Evolutionary conservation across 305 asterid species (phyloP), one percentile per base, ranked within the genome.

Genomic region (Fraxinus greggii): DNA sequence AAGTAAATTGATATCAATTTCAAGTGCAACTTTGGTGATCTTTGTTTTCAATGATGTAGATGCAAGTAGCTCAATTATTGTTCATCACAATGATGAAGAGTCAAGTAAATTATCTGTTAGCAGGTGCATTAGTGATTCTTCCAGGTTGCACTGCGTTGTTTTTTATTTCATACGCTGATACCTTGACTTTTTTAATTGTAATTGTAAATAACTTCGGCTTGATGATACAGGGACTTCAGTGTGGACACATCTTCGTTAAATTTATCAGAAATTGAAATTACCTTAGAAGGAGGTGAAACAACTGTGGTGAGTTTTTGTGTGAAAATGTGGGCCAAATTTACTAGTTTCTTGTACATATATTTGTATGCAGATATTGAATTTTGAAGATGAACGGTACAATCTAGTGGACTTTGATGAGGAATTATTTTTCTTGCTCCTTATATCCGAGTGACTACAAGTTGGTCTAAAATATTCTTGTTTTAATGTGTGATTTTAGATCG

Each of bases 181-280:
- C 78, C 63, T 83, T 76, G 72, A 42, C 36, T 42, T 80, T 76
- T 76, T 67, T 75, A 73, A 78, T 38, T 77, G 79, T 83, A 70
- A 31, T 77, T 36, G 78, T 81, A 84, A 76, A 86, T 65, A 74
- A 63, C 36, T 61, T 85, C 67, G 56, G 69, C 79, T 84, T 42
- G 33, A 84, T 73, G 74, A 83, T 83, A 81, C 93, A 94, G 99
- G 91, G 91, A 93, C 72, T 79, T 84, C 81, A 84, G 86, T 82
- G 81, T 87, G 69, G 97, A 87, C 76, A 81, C 90, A 82, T 83
- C 97, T 84, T 86, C 88, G 29, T 93, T 90, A 86, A 78, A 89
- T 79, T 83, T 89, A 85, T 92, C 97, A 29, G 99, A 94, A 91
- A 94, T 88, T 86, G 97, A 87, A 81, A 78, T 92, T 82, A 83